These are phyloP conservation scores for Hanseniaspora pseudoguilliermondii DNA, from an alignment of 805 yeast species.

Conservation along the genomic window DNA sequence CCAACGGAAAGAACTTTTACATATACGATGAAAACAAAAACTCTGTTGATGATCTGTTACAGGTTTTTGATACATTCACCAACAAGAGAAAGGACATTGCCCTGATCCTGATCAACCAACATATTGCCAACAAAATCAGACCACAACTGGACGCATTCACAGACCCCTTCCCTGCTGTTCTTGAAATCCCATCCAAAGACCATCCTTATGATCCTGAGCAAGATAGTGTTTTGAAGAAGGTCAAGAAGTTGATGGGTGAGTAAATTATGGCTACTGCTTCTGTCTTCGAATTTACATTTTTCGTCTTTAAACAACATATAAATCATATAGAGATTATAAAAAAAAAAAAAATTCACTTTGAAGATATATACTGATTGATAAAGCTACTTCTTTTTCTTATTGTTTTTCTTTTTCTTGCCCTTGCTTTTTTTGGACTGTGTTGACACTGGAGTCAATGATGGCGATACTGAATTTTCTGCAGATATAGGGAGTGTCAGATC, in stretches of 20 bases:
- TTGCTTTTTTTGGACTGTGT: constrained; percentile 19
- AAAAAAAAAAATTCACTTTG: not conserved
- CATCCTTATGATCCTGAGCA: constrained; percentile 98
- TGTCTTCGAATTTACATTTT: not conserved
- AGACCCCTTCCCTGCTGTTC: constrained; percentile 86
- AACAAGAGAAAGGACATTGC: constrained; percentile 76
- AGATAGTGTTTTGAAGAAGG: constrained; percentile 89
- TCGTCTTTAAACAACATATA: not conserved
- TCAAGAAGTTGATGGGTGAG: constrained; percentile 90
- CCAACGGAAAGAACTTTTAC: constrained; percentile 54
- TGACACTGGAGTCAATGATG: constrained; percentile 9
- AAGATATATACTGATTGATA: not conserved
- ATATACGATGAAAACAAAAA: constrained; percentile 73
- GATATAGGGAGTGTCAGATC: not conserved
- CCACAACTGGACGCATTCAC: constrained; percentile 69
- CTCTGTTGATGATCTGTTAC: constrained; percentile 57
- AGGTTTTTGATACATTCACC: constrained; percentile 66
- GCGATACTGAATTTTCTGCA: constrained; percentile 10
- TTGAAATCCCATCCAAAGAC: constrained; percentile 96
- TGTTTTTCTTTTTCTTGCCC: constrained; percentile 27
- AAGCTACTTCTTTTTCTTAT: constrained; percentile 15
- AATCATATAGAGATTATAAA: not conserved
- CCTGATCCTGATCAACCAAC: constrained; percentile 83
- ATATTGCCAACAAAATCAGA: constrained; percentile 82
- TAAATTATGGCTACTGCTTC: constrained; percentile 22